These are phyloP conservation scores for Tylopilus sp. DNA, from an alignment of 768 basidiomycete genomes.

Conservation along the genomic window DNA sequence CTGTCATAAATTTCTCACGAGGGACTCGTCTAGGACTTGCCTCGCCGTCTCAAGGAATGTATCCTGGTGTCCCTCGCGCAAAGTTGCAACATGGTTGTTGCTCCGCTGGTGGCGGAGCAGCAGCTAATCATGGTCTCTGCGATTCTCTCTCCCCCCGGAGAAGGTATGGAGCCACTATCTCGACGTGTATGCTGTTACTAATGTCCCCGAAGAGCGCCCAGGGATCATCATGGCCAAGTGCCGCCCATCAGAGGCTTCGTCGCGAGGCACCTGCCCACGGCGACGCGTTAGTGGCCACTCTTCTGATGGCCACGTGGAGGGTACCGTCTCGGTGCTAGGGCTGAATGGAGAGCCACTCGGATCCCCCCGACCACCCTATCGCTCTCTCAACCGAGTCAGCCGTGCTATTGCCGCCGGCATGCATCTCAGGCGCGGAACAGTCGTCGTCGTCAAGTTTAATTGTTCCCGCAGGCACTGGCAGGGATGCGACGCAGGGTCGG, in stretches of 20 bases:
- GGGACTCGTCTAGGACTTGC: constrained; percentile 63
- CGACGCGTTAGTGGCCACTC: constrained; percentile 65
- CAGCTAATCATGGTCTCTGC: constrained; percentile 68
- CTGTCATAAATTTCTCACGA: constrained; percentile 4
- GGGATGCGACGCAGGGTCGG: constrained; percentile 76
- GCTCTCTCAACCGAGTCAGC: constrained; percentile 63
- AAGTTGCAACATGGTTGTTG: constrained; percentile 66
- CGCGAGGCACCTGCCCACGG: constrained; percentile 69
- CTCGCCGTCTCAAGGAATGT: constrained; percentile 68
- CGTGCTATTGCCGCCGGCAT: constrained; percentile 81
- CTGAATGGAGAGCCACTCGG: constrained; percentile 78
- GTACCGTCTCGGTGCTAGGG: constrained; percentile 76
- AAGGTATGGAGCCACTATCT: constrained; percentile 50
- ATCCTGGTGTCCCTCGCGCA: constrained; percentile 49
- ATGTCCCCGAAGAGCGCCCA: constrained; percentile 55
- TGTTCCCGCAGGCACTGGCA: constrained; percentile 85
- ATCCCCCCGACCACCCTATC: constrained; percentile 66
- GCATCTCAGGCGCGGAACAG: constrained; percentile 77
- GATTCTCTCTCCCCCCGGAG: constrained; percentile 72
- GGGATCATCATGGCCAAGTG: constrained; percentile 68
- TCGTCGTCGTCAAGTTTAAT: constrained; percentile 82
- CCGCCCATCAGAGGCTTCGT: constrained; percentile 63
- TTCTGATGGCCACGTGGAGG: constrained; percentile 52
- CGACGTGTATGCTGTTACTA: constrained; percentile 10
- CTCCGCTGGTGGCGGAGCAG: constrained; percentile 68